Percentiles rank a stretch among this genome's conserved stretches.
These are phyloP conservation scores for Astrothelium subdiscretum DNA, from an alignment of 495 filamentous ascomycete genomes.

Conservation along the genomic window DNA sequence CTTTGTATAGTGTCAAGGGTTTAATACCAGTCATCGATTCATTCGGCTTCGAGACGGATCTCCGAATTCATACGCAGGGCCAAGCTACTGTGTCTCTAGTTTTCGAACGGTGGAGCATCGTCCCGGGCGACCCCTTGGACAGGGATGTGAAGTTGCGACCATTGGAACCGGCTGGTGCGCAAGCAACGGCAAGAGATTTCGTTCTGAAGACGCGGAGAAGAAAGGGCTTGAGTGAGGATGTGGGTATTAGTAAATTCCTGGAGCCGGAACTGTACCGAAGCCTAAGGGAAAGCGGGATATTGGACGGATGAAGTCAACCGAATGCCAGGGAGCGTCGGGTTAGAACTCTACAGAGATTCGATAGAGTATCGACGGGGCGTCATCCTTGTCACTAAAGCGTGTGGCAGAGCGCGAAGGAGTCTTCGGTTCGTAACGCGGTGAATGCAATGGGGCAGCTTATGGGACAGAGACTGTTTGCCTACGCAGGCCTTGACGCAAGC, in stretches of 20 bases:
- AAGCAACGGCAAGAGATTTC: conserved; percentile 87
- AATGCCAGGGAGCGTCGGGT: background rate
- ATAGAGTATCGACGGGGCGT: too few relatives aligned
- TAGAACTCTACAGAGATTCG: too few relatives aligned
- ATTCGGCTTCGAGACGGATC: conserved; percentile 95
- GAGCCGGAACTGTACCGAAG: conserved; percentile 86
- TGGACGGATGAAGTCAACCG: conserved; percentile 43
- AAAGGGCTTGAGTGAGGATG: conserved; percentile 92
- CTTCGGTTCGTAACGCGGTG: too few relatives aligned
- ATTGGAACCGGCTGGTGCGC: conserved; percentile 73
- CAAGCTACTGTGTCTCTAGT: conserved; percentile 81
- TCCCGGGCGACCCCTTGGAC: conserved; percentile 91
- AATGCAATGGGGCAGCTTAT: too few relatives aligned
- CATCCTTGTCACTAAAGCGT: too few relatives aligned
- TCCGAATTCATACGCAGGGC: conserved; percentile 90
- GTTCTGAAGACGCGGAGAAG: conserved; percentile 87
- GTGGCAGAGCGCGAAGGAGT: too few relatives aligned
- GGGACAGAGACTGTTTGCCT: too few relatives aligned
- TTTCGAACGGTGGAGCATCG: conserved; percentile 90
- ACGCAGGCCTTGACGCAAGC: too few relatives aligned
- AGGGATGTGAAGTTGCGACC: conserved; percentile 69
- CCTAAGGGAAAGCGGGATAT: conserved; percentile 75
- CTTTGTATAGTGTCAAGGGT: conserved; percentile 78
- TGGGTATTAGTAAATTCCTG: conserved; percentile 88
- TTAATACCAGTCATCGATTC: conserved; percentile 91